phyloP scores from a whole-genome alignment of 139 green algal genomes.

The Closterium sp. region DNA sequence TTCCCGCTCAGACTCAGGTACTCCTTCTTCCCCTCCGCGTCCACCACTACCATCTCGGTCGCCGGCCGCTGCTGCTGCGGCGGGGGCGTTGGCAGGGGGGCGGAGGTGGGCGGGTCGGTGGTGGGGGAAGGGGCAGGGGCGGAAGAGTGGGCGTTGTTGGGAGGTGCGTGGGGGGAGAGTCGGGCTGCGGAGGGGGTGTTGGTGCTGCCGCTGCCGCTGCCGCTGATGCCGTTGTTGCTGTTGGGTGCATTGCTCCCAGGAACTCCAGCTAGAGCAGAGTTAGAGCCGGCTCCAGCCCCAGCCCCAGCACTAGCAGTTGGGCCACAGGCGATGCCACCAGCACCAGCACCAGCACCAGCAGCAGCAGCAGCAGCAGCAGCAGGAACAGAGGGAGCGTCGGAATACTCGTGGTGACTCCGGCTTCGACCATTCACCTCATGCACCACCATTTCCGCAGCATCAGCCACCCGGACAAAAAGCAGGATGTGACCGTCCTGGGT shows the following conservation, averaged over 20 bases:
- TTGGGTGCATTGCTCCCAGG: background rate
- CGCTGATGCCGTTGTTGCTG: background rate
- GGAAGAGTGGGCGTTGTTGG: background rate
- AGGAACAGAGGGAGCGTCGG: background rate
- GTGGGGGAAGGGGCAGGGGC: background rate
- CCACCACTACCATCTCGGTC: background rate
- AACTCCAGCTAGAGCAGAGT: background rate
- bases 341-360: background rate
- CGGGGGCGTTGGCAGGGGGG: too few species aligned
- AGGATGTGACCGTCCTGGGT: slow-evolving; percentile 43
- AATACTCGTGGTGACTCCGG: too few species aligned
- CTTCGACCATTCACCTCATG: background rate
- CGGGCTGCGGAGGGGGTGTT: background rate
- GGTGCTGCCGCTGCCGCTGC: too few species aligned
- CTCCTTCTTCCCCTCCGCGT: background rate
- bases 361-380: background rate
- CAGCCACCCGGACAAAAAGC: slow-evolving; percentile 39
- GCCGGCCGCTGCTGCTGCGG: too few species aligned
- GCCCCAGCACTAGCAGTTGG: background rate
- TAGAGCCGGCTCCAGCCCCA: background rate
- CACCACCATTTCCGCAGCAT: slow-evolving; percentile 4
- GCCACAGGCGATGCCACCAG: too few species aligned
- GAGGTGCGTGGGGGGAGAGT: background rate
- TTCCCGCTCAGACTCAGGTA: slow-evolving; percentile 21
- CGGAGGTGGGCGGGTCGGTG: background rate